phyloP scores from a whole-genome alignment of 805 yeast species.

The Candida boleticola region DNA sequence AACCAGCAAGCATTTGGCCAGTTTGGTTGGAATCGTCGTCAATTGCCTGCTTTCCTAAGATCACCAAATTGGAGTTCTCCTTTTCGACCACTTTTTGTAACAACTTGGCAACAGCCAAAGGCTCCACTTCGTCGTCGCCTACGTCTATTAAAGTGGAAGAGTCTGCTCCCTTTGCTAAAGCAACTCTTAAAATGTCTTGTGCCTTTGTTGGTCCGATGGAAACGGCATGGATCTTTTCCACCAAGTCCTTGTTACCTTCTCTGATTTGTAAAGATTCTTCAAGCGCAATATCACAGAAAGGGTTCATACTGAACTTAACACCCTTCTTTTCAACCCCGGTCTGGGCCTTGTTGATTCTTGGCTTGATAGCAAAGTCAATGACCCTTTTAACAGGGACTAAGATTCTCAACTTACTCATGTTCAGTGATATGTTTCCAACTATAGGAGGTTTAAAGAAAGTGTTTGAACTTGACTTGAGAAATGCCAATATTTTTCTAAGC shows the following conservation, averaged over 20 bases:
- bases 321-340: constrained; percentile 87
- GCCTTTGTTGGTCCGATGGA: constrained; percentile 86
- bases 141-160: constrained; percentile 77
- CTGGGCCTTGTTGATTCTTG: constrained; percentile 82
- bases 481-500: too few relatives aligned
- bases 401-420: constrained; percentile 55
- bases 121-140: constrained; percentile 75
- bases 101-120: constrained; percentile 85
- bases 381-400: constrained; percentile 95
- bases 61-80: constrained; percentile 71
- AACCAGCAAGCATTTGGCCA: constrained; percentile 94
- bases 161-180: constrained; percentile 95
- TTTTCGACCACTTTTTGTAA: constrained; percentile 69
- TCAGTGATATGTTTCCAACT: neutral
- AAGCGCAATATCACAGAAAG: constrained; percentile 96
- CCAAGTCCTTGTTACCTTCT: constrained; percentile 61
- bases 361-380: constrained; percentile 89
- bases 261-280: constrained; percentile 88
- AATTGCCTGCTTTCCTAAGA: constrained; percentile 94
- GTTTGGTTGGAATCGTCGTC: constrained; percentile 95
- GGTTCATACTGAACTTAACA: constrained; percentile 89
- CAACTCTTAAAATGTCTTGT: constrained; percentile 83
- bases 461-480: too few relatives aligned
- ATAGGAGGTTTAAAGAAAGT: too few relatives aligned
- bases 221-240: constrained; percentile 85